phyloP scores from a whole-genome alignment of 768 basidiomycete genomes.

The Hydnomerulius pinastri region DNA sequence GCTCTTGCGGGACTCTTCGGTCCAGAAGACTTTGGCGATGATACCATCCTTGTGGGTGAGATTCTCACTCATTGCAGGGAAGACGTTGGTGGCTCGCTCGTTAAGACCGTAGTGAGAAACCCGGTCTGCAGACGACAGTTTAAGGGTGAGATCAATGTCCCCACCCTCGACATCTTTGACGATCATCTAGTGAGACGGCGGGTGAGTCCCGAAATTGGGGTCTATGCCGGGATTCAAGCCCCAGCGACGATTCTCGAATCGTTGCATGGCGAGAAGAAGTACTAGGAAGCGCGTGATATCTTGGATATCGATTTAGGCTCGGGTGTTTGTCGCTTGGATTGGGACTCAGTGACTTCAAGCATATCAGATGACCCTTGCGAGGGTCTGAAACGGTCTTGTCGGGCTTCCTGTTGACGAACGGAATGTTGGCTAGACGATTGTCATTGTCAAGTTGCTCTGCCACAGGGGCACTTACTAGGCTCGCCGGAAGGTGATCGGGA shows the following conservation, averaged over 20 bases:
- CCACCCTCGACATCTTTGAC: background rate
- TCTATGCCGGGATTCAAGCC: conserved; percentile 1
- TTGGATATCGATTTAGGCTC: conserved; percentile 10
- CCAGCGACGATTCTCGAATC: conserved; percentile 7
- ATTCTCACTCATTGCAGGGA: background rate
- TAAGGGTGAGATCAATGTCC: background rate
- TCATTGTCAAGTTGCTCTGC: no score
- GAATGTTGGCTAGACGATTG: no score
- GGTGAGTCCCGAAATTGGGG: background rate
- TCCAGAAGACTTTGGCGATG: background rate
- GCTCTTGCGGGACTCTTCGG: conserved; percentile 1
- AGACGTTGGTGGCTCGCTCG: conserved; percentile 9
- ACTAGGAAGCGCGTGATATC: conserved; percentile 11
- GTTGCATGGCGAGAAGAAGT: conserved; percentile 10
- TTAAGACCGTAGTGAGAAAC: conserved; percentile 5
- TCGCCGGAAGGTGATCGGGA: no score
- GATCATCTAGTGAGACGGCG: background rate
- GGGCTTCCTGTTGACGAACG: no score
- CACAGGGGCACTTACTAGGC: no score
- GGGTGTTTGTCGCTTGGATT: conserved; percentile 10
- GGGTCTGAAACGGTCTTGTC: no score
- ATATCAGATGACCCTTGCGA: no score
- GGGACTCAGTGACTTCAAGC: no score
- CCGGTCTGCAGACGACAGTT: background rate
- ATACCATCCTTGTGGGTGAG: background rate